A percentile compares a stretch with the other conserved stretches of the same genome.
These are phyloP conservation scores for Ceratocystis destructans DNA, from an alignment of 2,329 filamentous ascomycete species.

Conservation along the genomic window DNA sequence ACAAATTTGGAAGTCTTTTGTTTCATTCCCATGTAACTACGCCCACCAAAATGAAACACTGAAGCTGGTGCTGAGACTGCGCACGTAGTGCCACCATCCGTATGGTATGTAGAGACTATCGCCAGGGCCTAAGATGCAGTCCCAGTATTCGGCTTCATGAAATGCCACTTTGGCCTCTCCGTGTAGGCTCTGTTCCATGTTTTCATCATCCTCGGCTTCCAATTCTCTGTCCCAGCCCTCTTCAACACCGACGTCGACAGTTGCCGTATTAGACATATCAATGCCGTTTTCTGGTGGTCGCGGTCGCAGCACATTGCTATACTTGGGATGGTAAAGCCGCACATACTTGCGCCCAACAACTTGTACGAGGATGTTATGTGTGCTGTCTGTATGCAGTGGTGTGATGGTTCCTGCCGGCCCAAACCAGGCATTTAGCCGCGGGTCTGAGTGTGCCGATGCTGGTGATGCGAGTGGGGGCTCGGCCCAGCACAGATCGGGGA, in stretches of 20 bases:
- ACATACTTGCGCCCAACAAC: constrained; percentile 85
- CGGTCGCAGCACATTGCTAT: constrained; percentile 46
- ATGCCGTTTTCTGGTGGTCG: constrained; percentile 53
- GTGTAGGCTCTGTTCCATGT: constrained; percentile 25
- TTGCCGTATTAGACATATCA: constrained; percentile 85
- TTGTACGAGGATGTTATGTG: constrained; percentile 84
- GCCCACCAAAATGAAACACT: constrained; percentile 98
- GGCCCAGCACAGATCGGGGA: constrained; percentile 77
- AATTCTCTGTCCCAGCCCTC: constrained; percentile 41
- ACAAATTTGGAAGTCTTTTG: neutral
- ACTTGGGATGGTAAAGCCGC: constrained; percentile 63
- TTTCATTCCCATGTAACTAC: constrained; percentile 22
- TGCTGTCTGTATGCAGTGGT: constrained; percentile 83
- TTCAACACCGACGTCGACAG: constrained; percentile 58
- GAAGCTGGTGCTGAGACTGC: constrained; percentile 72
- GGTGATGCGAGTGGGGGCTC: constrained; percentile 43
- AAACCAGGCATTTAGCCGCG: constrained; percentile 81
- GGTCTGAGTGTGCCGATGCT: constrained; percentile 34
- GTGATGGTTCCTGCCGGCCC: constrained; percentile 80
- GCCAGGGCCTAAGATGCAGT: constrained; percentile 66
- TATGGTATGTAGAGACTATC: constrained; percentile 81
- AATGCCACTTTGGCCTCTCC: constrained; percentile 32
- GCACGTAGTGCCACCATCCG: constrained; percentile 97
- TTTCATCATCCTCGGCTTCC: constrained; percentile 21
- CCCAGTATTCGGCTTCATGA: constrained; percentile 48